Base-by-base conservation (phyloP, 2,329 filamentous ascomycete species). In the Trichoderma gracile region DNA sequence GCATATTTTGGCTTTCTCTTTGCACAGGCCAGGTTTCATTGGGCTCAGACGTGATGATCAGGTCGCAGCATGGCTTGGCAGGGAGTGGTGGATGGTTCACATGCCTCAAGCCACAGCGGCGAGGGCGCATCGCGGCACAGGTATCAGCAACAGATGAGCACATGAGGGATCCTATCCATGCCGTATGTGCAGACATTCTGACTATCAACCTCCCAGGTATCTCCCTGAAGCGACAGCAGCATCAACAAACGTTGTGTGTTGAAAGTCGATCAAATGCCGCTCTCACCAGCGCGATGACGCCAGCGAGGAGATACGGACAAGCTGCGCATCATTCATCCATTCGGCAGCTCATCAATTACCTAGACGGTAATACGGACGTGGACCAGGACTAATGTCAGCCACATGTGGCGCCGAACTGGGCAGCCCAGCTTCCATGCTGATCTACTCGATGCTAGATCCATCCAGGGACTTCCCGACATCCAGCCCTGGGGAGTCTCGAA, bases 101-200 rank as follows among this genome's bases (percentile, higher is more conserved):
- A 53, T 53, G 58, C 58, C 33, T 61, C 38, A 60, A 60, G 45
- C 57, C 46, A 60, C 45, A 50, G 2, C 57, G 23, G 46, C 33
- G 57, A 45, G 57, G 46, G 10, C 52, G 4, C 46, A 52, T 30
- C 42, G 23, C 21, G 21, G 17, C 45, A 46, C 54, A 17, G 17
- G 19, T 23, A 52, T n/a, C 25, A n/a, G 27, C 19, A n/a, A 19
- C 15, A 19, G n/a, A 33, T 27, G 23, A 30, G 54, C 57, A 42
- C 17, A 30, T 23, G 57, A 38, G 43, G 23, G 42, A 21, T 60
- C 21, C 46, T 21, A 30, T 46, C 17, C 17, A 17, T 38, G 33
- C 10, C 10, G 33, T 38, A 1, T 3, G 10, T 2, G 10, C 33
- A 14, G 25, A 33, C 25, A 52, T 9, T 17, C 17, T 21, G 46